Conservation (phyloP, 257 asterid genomes). For the Capsicum baccatum region DNA sequence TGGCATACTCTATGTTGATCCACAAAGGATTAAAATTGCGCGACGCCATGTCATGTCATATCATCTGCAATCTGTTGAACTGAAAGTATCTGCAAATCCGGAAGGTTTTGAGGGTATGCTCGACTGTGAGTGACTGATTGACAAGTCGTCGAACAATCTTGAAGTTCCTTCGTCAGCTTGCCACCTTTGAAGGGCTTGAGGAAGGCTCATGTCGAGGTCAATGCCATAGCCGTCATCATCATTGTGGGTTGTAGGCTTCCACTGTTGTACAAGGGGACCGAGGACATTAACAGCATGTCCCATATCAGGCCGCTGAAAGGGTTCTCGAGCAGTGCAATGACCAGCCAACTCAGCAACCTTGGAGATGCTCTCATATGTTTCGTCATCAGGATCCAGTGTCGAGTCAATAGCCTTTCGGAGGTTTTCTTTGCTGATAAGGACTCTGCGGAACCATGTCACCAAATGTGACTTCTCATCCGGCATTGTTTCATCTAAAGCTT, state of each 20-base stretch:
- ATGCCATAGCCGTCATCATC: constrained; percentile 73
- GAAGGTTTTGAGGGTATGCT: constrained; percentile 80
- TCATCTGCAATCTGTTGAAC: constrained; percentile 81
- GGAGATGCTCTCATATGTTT: constrained; percentile 80
- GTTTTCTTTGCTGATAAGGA: constrained; percentile 82
- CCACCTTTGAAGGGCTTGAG: constrained; percentile 94
- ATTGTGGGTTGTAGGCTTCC: constrained; percentile 71
- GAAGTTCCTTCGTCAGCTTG: constrained; percentile 91
- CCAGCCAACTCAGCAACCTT: constrained; percentile 89
- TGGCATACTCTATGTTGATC: constrained; percentile 16
- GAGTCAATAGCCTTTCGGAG: constrained; percentile 73
- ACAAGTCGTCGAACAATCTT: constrained; percentile 80
- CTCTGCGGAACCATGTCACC: constrained; percentile 92
- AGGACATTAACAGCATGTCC: constrained; percentile 91
- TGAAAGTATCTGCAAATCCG: constrained; percentile 72
- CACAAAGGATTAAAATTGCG: background rate
- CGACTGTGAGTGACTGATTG: constrained; percentile 67
- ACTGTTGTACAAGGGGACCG: constrained; percentile 88
- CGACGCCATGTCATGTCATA: background rate
- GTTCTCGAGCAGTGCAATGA: constrained; percentile 90
- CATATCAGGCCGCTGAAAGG: constrained; percentile 95
- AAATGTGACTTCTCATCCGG: constrained; percentile 88
- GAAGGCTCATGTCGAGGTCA: constrained; percentile 82
- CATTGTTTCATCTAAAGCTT: constrained; percentile 80
- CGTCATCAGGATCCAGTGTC: constrained; percentile 68